Conservation (phyloP, 106 monocot genomes). For the Allium fistulosum region DNA sequence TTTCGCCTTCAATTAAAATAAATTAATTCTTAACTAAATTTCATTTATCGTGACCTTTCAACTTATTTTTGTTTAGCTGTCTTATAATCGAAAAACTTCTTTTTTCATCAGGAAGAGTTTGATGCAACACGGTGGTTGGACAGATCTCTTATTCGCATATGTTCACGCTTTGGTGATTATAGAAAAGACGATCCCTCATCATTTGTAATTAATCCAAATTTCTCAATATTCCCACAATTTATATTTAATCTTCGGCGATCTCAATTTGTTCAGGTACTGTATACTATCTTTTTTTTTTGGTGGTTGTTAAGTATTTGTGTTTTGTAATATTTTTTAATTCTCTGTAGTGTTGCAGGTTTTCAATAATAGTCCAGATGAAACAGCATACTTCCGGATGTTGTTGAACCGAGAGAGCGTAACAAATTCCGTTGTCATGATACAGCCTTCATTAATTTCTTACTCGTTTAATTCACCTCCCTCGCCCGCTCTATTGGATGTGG, state of each 20-base stretch:
- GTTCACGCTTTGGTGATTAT: constrained; percentile 96
- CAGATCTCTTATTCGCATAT: constrained; percentile 84
- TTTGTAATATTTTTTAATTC: too few relatives aligned
- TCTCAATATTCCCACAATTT: constrained; percentile 96
- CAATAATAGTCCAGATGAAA: constrained; percentile 95
- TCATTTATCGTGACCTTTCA: not conserved
- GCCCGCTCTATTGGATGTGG: constrained; percentile 77
- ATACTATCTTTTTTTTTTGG: not conserved
- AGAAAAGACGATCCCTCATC: constrained; percentile 95
- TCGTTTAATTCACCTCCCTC: constrained; percentile 69
- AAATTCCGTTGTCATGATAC: constrained; percentile 97
- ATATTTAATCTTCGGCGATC: constrained; percentile 94
- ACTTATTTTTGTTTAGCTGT: constrained; percentile 4
- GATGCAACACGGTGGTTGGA: constrained; percentile 96
- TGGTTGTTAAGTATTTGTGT: too few relatives aligned
- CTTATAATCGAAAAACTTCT: not conserved
- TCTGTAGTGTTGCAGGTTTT: constrained; percentile 49
- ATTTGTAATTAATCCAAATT: constrained; percentile 75
- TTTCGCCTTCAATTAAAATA: too few relatives aligned
- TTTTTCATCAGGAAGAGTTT: constrained; percentile 80
- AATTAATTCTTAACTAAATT: not conserved
- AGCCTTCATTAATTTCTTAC: constrained; percentile 85
- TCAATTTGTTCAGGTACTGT: constrained; percentile 87
- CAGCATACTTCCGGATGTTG: constrained; percentile 91
- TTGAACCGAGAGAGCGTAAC: constrained; percentile 79